Conservation (phyloP, 2,329 filamentous ascomycete species). For the Penicillium corylophilum region DNA sequence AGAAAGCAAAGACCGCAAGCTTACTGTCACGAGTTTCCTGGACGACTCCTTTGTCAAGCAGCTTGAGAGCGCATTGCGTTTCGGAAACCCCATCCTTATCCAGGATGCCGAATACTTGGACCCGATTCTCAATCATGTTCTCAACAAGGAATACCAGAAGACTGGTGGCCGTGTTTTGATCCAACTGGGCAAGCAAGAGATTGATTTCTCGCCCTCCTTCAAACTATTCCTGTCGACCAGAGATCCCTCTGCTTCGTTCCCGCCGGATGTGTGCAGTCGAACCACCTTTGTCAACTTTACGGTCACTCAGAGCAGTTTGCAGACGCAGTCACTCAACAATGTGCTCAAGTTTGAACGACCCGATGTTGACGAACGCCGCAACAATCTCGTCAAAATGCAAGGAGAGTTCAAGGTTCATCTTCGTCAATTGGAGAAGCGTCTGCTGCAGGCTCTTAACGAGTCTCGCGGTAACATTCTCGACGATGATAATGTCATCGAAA, state of each 20-base stretch:
- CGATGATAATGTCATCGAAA: slow-evolving; percentile 97
- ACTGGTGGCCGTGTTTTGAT: slow-evolving; percentile 97
- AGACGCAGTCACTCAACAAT: slow-evolving; percentile 96
- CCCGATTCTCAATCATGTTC: slow-evolving; percentile 93
- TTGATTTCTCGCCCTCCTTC: slow-evolving; percentile 97
- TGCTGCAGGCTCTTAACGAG: slow-evolving; percentile 93
- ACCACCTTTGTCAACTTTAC: slow-evolving; percentile 99
- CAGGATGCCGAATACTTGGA: slow-evolving; percentile 97
- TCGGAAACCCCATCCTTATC: slow-evolving; percentile 97
- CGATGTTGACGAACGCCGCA: slow-evolving; percentile 92
- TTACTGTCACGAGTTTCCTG: slow-evolving; percentile 96
- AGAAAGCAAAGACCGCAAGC: slow-evolving; percentile 86
- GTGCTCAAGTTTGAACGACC: slow-evolving; percentile 96
- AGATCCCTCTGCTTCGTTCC: slow-evolving; percentile 92
- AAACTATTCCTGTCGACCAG: slow-evolving; percentile 91
- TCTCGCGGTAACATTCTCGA: slow-evolving; percentile 97
- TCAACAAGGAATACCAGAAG: slow-evolving; percentile 99
- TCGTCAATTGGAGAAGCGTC: slow-evolving; percentile 87
- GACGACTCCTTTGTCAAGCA: slow-evolving; percentile 98
- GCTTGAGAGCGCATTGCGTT: slow-evolving; percentile 91
- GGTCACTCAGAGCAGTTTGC: slow-evolving; percentile 96
- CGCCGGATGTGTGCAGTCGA: slow-evolving; percentile 94
- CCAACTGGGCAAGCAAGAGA: slow-evolving; percentile 97
- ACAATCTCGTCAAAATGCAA: slow-evolving; percentile 97
- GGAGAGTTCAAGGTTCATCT: slow-evolving; percentile 99